Conservation (phyloP, 2,329 filamentous ascomycete species). For the Cordyceps fumosorosea region DNA sequence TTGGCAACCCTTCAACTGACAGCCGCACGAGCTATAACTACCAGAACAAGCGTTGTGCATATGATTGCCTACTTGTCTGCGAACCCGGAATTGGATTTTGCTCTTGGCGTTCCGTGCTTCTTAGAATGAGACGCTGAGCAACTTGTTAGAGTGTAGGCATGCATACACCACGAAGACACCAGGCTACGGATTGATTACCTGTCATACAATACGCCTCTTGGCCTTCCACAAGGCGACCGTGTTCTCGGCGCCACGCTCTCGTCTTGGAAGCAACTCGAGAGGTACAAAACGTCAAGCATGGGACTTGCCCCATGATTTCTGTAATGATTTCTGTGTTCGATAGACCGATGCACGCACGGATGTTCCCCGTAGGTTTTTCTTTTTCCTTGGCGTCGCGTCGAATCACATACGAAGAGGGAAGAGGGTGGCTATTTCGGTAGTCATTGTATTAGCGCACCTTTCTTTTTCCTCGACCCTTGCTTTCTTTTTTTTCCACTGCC, state of each 20-base stretch:
- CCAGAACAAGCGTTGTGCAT: too few relatives aligned
- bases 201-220: not conserved
- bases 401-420: not conserved
- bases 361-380: not conserved
- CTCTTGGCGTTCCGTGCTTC: too few relatives aligned
- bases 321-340: not conserved
- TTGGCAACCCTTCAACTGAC: too few relatives aligned
- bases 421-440: not conserved
- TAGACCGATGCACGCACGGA: slow-evolving; percentile 2
- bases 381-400: not conserved
- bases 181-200: too few relatives aligned
- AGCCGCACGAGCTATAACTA: too few relatives aligned
- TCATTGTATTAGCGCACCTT: not conserved
- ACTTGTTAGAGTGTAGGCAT: not conserved
- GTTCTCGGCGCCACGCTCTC: not conserved
- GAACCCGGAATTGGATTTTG: too few relatives aligned
- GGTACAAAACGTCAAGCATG: too few relatives aligned
- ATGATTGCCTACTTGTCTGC: too few relatives aligned
- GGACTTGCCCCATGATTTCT: too few relatives aligned
- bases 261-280: too few relatives aligned
- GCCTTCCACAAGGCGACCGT: not conserved
- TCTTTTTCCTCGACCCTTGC: not conserved
- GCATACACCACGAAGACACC: not conserved
- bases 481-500: not conserved
- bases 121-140: too few relatives aligned